A percentile compares a stretch with the other conserved stretches of the same genome.
Conservation (phyloP, 164 flowering plant species). For the Echeveria elegans region DNA sequence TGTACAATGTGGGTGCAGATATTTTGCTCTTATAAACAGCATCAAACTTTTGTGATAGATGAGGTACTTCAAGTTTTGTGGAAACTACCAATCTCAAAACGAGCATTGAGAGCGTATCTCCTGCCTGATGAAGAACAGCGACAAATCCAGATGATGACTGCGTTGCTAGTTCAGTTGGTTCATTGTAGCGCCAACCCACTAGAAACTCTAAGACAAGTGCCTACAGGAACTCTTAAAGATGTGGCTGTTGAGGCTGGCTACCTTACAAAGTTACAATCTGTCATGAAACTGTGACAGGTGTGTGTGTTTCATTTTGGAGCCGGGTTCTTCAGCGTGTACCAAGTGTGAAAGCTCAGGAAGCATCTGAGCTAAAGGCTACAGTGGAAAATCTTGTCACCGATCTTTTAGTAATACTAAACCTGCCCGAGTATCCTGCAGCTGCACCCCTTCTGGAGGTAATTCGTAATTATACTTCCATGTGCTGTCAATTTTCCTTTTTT, state of each 20-base stretch:
- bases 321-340: slow-evolving; percentile 82
- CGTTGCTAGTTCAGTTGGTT: slow-evolving; percentile 83
- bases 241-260: slow-evolving; percentile 47
- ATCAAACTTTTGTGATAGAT: slow-evolving; percentile 66
- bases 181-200: slow-evolving; percentile 75
- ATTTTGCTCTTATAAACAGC: slow-evolving; percentile 70
- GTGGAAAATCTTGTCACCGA: slow-evolving; percentile 87
- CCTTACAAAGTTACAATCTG: slow-evolving; percentile 58
- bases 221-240: slow-evolving; percentile 38
- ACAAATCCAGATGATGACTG: slow-evolving; percentile 93
- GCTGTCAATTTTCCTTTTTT: background rate
- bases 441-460: slow-evolving; percentile 86
- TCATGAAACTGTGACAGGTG: slow-evolving; percentile 67
- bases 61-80: slow-evolving; percentile 73
- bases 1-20: slow-evolving; percentile 41
- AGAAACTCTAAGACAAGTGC: slow-evolving; percentile 45
- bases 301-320: slow-evolving; percentile 86
- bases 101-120: slow-evolving; percentile 70
- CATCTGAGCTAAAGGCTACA: slow-evolving; percentile 68
- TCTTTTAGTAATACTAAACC: slow-evolving; percentile 67
- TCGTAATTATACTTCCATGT: slow-evolving; percentile 1
- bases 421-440: slow-evolving; percentile 95
- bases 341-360: slow-evolving; percentile 66
- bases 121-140: slow-evolving; percentile 91
- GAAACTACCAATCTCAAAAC: slow-evolving; percentile 78